A percentile compares a stretch with the other conserved stretches of the same genome.
phyloP scores from a whole-genome alignment of 164 flowering plant genomes.

The Vitis rotundifolia region DNA sequence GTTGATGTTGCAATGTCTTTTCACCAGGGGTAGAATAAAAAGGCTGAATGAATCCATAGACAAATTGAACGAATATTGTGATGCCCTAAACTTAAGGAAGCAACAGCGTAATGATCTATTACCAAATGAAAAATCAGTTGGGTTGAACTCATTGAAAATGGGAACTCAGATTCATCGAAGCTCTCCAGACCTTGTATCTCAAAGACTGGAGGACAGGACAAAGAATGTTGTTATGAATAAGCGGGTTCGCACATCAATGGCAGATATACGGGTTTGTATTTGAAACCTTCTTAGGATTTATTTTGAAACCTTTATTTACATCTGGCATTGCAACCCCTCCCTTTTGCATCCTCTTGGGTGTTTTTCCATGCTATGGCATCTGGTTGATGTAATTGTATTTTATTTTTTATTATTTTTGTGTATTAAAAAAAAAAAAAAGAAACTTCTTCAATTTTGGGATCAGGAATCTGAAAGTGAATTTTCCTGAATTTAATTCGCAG shows the following conservation, averaged over 20 bases:
- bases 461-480: no score
- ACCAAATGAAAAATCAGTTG: slow-evolving; percentile 54
- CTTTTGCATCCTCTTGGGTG: background rate
- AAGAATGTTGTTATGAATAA: slow-evolving; percentile 63
- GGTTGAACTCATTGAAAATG: slow-evolving; percentile 47
- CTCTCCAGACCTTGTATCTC: slow-evolving; percentile 43
- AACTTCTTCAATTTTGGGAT: no score
- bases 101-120: slow-evolving; percentile 41
- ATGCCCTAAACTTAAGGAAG: slow-evolving; percentile 51
- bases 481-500: no score
- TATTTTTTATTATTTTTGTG: no score
- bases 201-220: slow-evolving; percentile 56
- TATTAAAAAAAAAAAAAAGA: no score
- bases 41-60: slow-evolving; percentile 53
- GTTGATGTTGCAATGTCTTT: slow-evolving; percentile 23
- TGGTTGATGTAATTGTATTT: no score
- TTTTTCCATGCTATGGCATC: background rate
- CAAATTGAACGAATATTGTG: slow-evolving; percentile 55
- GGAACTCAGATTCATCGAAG: slow-evolving; percentile 56
- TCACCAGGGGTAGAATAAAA: slow-evolving; percentile 62
- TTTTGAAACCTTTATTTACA: background rate
- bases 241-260: slow-evolving; percentile 74
- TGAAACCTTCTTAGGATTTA: background rate
- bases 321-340: background rate
- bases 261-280: slow-evolving; percentile 65